A percentile compares a stretch with the other conserved stretches of the same genome.
Evolutionary conservation across 345 rosid species (phyloP).

Genomic region (Acer yangbiense): DNA sequence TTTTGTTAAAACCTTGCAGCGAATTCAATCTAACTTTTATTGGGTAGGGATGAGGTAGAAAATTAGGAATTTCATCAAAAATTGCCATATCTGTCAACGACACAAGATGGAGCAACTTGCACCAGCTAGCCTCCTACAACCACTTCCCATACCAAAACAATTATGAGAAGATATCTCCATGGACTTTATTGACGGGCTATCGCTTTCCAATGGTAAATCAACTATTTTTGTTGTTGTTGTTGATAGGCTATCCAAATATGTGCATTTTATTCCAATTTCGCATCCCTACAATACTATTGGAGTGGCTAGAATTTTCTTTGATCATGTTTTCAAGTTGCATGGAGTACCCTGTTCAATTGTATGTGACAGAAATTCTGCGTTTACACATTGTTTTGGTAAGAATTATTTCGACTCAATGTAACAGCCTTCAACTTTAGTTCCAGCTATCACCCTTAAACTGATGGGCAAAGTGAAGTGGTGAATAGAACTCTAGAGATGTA

Average conservation of each 20-base stretch:
- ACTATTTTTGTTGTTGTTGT: conserved; percentile 5
- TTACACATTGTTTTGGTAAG: not conserved
- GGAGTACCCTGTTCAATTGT: not conserved
- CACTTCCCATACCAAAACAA: not conserved
- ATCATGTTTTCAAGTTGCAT: not conserved
- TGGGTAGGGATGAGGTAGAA: not conserved
- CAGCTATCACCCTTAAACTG: not conserved
- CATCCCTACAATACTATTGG: not conserved
- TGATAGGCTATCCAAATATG: conserved; percentile 3
- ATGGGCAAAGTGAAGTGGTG: not conserved
- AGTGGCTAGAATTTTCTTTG: not conserved
- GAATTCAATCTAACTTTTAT: not conserved
- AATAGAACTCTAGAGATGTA: conserved; percentile 5
- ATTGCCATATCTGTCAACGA: not conserved
- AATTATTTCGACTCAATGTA: not conserved
- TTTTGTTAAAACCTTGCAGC: not conserved
- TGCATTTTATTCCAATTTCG: not conserved
- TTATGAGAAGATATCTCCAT: not conserved
- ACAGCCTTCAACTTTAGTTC: not conserved
- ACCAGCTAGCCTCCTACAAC: not conserved
- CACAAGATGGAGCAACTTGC: conserved; percentile 9
- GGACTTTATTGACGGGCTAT: not conserved
- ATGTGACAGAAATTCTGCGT: not conserved
- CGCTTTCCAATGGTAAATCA: not conserved
- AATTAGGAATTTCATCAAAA: not conserved